phyloP scores from a whole-genome alignment of 345 rosid genomes.

The Moricandia moricandioides region DNA sequence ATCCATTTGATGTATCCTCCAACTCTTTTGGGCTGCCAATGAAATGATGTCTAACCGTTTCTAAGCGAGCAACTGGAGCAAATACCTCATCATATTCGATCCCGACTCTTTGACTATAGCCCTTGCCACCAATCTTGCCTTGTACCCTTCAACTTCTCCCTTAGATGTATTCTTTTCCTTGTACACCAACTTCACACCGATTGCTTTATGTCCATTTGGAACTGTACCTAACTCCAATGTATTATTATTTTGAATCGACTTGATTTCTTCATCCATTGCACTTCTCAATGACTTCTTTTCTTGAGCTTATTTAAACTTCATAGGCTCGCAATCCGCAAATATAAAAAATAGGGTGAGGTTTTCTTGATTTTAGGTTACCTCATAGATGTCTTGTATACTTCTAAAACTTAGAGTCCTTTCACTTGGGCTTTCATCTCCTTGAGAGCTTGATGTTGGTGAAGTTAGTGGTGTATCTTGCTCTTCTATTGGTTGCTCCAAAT shows the following conservation, averaged over 20 bases:
- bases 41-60: background rate
- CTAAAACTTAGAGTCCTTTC: background rate
- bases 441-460: background rate
- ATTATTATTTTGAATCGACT: background rate
- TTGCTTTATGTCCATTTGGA: background rate
- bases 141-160: background rate
- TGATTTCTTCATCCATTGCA: background rate
- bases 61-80: background rate
- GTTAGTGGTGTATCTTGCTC: background rate
- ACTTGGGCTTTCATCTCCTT: background rate
- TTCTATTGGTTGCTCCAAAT: too few species aligned
- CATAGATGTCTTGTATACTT: background rate
- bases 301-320: background rate
- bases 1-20: background rate
- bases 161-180: background rate
- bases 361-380: background rate
- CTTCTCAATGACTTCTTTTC: background rate
- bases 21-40: background rate
- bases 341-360: too few species aligned
- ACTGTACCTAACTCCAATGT: background rate
- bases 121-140: background rate
- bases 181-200: background rate
- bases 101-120: background rate
- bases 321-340: background rate
- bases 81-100: background rate